phyloP scores from a whole-genome alignment of 306 rosid species.

The Cucurbita ficifolia region DNA sequence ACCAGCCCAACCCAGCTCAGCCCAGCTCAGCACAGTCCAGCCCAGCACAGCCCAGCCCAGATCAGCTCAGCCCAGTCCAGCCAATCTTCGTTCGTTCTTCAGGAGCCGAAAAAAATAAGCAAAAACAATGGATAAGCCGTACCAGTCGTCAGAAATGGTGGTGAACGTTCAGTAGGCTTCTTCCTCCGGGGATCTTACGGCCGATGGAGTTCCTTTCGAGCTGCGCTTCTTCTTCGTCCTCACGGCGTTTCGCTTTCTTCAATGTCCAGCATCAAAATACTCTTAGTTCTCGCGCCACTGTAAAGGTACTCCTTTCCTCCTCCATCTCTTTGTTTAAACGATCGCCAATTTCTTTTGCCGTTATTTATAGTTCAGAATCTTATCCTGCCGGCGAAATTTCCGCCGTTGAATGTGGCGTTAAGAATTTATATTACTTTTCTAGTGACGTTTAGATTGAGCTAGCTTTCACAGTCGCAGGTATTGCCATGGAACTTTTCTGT shows the following conservation, averaged over 20 bases:
- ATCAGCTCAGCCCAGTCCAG: neutral
- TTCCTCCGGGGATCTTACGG: neutral
- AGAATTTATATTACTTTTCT: neutral
- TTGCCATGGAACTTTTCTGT: neutral
- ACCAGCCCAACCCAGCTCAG: neutral
- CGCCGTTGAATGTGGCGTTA: neutral
- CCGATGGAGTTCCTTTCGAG: conserved; percentile 44
- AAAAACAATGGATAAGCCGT: neutral
- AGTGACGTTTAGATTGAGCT: neutral
- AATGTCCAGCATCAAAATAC: conserved; percentile 3
- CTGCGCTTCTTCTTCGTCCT: conserved; percentile 22
- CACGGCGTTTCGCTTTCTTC: conserved; percentile 3
- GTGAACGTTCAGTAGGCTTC: neutral
- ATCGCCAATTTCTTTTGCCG: neutral
- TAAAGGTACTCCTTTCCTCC: conserved; percentile 21
- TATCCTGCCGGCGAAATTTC: neutral
- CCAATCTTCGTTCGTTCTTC: neutral
- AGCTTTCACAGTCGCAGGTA: neutral
- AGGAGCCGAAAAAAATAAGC: neutral
- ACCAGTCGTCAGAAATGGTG: neutral
- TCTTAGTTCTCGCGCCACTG: conserved; percentile 9
- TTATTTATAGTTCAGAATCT: neutral
- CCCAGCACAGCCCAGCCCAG: neutral
- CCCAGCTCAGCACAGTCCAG: neutral
- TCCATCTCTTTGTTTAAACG: neutral